Percentiles rank a stretch among this genome's conserved stretches.
Conservation (phyloP, 1,139 yeast genomes). For the Yamadazyma epiphylla region DNA sequence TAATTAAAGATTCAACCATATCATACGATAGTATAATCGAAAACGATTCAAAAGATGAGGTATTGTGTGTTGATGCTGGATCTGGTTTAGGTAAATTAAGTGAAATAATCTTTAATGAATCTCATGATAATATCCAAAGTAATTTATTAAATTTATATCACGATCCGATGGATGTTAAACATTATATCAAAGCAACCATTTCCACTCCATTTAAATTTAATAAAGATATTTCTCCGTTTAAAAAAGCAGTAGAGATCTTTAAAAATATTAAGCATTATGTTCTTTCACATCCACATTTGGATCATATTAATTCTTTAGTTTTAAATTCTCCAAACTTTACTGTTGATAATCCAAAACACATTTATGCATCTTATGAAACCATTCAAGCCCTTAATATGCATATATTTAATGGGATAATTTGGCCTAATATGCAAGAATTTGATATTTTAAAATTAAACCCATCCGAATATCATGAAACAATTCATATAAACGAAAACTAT, state of each 20-base stretch:
- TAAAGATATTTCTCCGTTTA: conserved; percentile 13
- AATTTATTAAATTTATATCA: conserved; percentile 21
- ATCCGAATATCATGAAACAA: conserved; percentile 14
- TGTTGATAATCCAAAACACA: conserved; percentile 23
- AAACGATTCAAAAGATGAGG: conserved; percentile 25
- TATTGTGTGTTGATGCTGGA: conserved; percentile 77
- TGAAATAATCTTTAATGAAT: conserved; percentile 41
- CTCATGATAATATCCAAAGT: conserved; percentile 9
- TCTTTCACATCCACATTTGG: conserved; percentile 82
- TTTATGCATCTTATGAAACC: conserved; percentile 56
- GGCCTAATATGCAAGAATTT: conserved; percentile 67
- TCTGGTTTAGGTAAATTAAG: conserved; percentile 59
- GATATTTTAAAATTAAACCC: conserved; percentile 23
- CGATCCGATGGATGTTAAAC: conserved; percentile 17
- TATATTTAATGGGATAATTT: conserved; percentile 68
- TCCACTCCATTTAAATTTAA: conserved; percentile 26
- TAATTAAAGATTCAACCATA: conserved; percentile 53
- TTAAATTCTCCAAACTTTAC: conserved; percentile 65
- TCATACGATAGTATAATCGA: conserved; percentile 33
- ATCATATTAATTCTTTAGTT: conserved; percentile 68
- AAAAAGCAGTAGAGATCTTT: conserved; percentile 26
- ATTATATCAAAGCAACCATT: conserved; percentile 16
- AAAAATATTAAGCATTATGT: conserved; percentile 43
- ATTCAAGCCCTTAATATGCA: conserved; percentile 48
- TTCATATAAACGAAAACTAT: conserved; percentile 17